phyloP scores from a whole-genome alignment of 192 early-diverging fungal genomes.

The Podila epigama region DNA sequence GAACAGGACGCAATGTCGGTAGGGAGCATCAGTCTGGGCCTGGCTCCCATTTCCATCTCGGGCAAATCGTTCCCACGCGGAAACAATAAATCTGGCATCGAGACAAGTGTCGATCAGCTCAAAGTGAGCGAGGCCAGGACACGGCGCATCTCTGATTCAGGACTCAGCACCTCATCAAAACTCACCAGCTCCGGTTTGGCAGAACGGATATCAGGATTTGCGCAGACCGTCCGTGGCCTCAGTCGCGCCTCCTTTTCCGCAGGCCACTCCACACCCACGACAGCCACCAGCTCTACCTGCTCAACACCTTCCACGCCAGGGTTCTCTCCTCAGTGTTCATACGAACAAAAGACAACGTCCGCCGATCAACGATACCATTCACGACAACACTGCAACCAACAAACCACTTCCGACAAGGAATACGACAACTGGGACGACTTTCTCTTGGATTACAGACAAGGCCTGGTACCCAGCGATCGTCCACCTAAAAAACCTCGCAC shows the following conservation, averaged over 20 bases:
- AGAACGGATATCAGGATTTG: conserved; percentile 30
- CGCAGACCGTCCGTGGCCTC: conserved; percentile 30
- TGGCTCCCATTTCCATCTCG: conserved; percentile 1
- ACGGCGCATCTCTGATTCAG: conserved; percentile 40
- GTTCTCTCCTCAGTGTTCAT: conserved; percentile 1
- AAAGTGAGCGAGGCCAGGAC: conserved; percentile 38
- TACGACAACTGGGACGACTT: conserved; percentile 34
- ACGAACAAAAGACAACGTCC: background rate
- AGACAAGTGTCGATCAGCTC: conserved; percentile 38
- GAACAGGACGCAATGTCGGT: conserved; percentile 10
- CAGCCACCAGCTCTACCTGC: conserved; percentile 14
- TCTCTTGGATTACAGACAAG: conserved; percentile 14
- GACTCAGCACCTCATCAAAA: conserved; percentile 21
- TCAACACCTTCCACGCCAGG: conserved; percentile 19
- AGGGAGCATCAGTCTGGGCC: conserved; percentile 6
- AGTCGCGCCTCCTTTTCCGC: conserved; percentile 20
- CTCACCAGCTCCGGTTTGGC: conserved; percentile 18
- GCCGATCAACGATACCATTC: background rate
- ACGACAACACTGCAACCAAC: background rate
- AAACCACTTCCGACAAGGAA: background rate
- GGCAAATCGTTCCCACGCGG: conserved; percentile 17
- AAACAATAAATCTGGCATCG: conserved; percentile 11
- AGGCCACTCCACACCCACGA: conserved; percentile 19
- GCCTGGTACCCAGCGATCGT: conserved; percentile 11
- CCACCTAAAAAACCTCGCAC: background rate